A percentile compares a stretch with the other conserved stretches of the same genome.
Conservation (phyloP, 805 yeast genomes). For the Blastobotrys peoriensis region DNA sequence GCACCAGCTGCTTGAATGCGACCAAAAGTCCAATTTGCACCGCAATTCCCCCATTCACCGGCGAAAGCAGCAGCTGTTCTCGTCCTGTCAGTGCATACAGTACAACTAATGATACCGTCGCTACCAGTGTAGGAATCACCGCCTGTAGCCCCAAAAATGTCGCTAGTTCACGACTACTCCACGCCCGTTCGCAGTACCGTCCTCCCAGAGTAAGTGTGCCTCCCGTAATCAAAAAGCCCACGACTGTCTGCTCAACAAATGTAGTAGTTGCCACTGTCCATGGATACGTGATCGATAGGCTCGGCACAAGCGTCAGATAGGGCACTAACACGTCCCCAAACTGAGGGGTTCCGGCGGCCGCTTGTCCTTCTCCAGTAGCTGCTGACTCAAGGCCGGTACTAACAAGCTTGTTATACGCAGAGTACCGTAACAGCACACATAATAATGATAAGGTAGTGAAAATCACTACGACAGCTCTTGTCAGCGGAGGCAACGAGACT, state of each 20-base stretch:
- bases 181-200: slow-evolving; percentile 56
- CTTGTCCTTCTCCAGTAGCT: neutral
- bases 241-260: slow-evolving; percentile 41
- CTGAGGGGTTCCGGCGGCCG: slow-evolving; percentile 1
- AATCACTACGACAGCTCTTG: slow-evolving; percentile 9
- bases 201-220: slow-evolving; percentile 50
- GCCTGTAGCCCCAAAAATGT: slow-evolving; percentile 40
- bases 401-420: slow-evolving; percentile 2
- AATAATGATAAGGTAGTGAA: slow-evolving; percentile 6
- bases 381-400: neutral
- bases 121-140: slow-evolving; percentile 31
- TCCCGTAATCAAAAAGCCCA: slow-evolving; percentile 35
- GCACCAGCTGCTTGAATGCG: slow-evolving; percentile 59
- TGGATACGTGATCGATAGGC: slow-evolving; percentile 30
- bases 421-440: slow-evolving; percentile 6
- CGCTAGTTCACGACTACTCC: slow-evolving; percentile 52
- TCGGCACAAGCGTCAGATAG: slow-evolving; percentile 15
- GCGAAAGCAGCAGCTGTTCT: slow-evolving; percentile 19
- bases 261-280: slow-evolving; percentile 47
- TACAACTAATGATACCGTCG: slow-evolving; percentile 28
- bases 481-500: slow-evolving; percentile 18
- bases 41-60: slow-evolving; percentile 47
- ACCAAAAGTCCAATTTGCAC: slow-evolving; percentile 53
- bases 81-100: slow-evolving; percentile 15
- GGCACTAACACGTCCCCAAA: slow-evolving; percentile 14